Percentiles rank a stretch among this genome's conserved stretches.
phyloP scores from a whole-genome alignment of 164 flowering plant species.

The Warburgia ugandensis region DNA sequence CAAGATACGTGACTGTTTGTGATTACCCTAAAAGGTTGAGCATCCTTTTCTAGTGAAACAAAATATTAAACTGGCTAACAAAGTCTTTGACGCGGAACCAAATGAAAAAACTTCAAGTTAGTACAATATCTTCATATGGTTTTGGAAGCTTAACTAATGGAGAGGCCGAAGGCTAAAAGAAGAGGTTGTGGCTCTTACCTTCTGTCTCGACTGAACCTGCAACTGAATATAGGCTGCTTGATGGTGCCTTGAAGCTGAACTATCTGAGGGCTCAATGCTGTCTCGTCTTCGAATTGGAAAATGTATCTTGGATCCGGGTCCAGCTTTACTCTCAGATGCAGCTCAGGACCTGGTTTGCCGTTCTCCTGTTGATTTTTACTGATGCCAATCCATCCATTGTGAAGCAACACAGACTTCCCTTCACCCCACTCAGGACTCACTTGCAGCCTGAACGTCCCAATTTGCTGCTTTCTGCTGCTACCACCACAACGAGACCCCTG shows the following conservation, averaged over 20 bases:
- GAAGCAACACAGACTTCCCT: slow-evolving; percentile 63
- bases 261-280: slow-evolving; percentile 68
- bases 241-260: slow-evolving; percentile 74
- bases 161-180: too few species aligned
- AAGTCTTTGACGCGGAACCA: too few species aligned
- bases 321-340: slow-evolving; percentile 73
- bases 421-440: slow-evolving; percentile 87
- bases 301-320: slow-evolving; percentile 98
- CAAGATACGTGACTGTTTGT: too few species aligned
- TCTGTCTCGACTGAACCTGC: slow-evolving; percentile 88
- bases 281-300: slow-evolving; percentile 81
- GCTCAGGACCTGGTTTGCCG: slow-evolving; percentile 58
- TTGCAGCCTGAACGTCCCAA: slow-evolving; percentile 64
- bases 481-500: slow-evolving; percentile 69
- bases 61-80: too few species aligned
- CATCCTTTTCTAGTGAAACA: too few species aligned
- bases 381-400: slow-evolving; percentile 75
- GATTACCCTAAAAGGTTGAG: too few species aligned
- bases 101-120: too few species aligned
- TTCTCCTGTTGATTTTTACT: slow-evolving; percentile 52
- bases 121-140: too few species aligned
- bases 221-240: slow-evolving; percentile 87
- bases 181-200: slow-evolving; percentile 18
- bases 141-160: too few species aligned
- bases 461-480: slow-evolving; percentile 58